A percentile compares a stretch with the other conserved stretches of the same genome.
Evolutionary conservation across 257 asterid species (phyloP).

Genomic region (Linaria vulgaris): DNA sequence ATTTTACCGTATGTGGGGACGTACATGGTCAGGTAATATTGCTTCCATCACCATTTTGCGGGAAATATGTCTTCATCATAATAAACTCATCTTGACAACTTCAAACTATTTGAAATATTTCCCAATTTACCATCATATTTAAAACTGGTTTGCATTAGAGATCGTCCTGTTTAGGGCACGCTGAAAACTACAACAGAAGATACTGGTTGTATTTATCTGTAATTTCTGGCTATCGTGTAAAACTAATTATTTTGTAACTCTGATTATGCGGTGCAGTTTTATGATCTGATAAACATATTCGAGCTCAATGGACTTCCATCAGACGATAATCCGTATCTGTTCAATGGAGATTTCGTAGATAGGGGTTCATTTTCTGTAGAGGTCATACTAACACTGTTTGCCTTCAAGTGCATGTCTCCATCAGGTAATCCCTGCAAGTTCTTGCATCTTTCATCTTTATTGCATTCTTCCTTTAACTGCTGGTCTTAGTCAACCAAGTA

Average conservation of each 20-base stretch:
- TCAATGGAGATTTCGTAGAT: constrained; percentile 98
- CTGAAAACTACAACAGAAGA: constrained; percentile 4
- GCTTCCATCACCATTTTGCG: constrained; percentile 17
- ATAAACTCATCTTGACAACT: background rate
- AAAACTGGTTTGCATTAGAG: constrained; percentile 23
- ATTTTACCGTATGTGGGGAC: constrained; percentile 96
- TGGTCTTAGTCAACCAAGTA: background rate
- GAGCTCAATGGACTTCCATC: constrained; percentile 99
- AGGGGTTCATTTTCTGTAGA: constrained; percentile 96
- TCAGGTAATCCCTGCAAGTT: constrained; percentile 58
- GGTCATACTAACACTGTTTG: constrained; percentile 89
- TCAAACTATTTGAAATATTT: constrained; percentile 1
- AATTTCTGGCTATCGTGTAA: constrained; percentile 9
- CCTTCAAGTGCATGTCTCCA: constrained; percentile 98
- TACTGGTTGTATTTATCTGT: constrained; percentile 16
- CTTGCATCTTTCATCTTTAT: background rate
- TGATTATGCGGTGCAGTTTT: constrained; percentile 63
- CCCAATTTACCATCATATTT: no score
- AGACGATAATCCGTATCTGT: constrained; percentile 93
- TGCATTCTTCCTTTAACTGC: constrained; percentile 14
- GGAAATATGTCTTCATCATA: background rate
- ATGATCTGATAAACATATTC: constrained; percentile 87
- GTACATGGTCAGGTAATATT: constrained; percentile 97
- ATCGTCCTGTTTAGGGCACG: constrained; percentile 18
- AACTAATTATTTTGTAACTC: constrained; percentile 26